Base-by-base conservation (phyloP, 768 basidiomycete species). In the Calocera viscosa region DNA sequence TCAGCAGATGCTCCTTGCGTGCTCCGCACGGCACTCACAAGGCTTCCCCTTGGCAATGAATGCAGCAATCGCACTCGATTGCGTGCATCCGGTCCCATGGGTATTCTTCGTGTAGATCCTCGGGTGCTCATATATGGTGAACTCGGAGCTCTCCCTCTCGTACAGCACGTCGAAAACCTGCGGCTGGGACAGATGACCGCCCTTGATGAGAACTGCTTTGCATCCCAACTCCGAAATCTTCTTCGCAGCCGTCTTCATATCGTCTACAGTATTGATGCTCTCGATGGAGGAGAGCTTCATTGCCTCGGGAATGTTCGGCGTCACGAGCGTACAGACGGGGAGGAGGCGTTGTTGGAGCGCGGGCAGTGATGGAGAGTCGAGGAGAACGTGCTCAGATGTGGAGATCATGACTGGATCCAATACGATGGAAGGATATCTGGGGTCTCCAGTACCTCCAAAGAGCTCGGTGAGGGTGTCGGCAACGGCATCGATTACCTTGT, bases 371-470 rank as follows among this genome's bases (percentile, higher is more conserved):
- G 84, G 82, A 17, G 82, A 76, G 3, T 86, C 80, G 10, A 96
- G 80, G 0, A 97, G 80, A 7, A 81, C 83, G 72, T 94, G 90
- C 1, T 92, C 92, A 0, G 90, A 91, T 0, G 94, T 95, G 1
- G 91, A 91, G 1, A 95, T 89, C 72, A 87, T 92, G 11, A 97
- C 93, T 0, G 94, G 93, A 73, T 97, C 94, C 68, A 90, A 84
- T 30, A 95, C 83, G 22, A 94, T 77, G 0, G 84, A 83, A 0
- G 86, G 81, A 32, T 76, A 69, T 11, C 67, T 68, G 12, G 72
- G 68, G 3, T 67, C 38, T 19, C 70, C 63, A 26, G 32, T 43
- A 28, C 66, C 65, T 16, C 68, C n/a, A 71, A 80, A 83, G 68
- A 80, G 77, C 0, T 70, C 47, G 47, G 75, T 80, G 47, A 94